phyloP scores from a whole-genome alignment of 1,139 yeast genomes.

The Hemisphaericaspora subhashii region DNA sequence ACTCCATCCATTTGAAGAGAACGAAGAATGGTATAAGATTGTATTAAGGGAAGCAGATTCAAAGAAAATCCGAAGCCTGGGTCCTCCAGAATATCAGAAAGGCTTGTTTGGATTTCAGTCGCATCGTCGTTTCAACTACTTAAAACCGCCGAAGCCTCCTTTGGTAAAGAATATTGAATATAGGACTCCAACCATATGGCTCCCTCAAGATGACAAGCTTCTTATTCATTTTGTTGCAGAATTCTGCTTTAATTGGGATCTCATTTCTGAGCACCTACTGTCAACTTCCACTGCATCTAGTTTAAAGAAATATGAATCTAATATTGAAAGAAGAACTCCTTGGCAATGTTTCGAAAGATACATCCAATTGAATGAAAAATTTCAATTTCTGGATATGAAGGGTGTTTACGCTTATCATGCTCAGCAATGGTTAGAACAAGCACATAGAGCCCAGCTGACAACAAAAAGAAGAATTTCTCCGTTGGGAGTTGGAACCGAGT shows the following conservation, averaged over 20 bases:
- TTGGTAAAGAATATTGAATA: conserved; percentile 72
- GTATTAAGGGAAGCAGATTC: conserved; percentile 48
- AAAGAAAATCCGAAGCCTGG: conserved; percentile 12
- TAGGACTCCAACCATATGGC: conserved; percentile 92
- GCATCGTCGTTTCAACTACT: conserved; percentile 58
- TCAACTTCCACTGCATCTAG: conserved; percentile 56
- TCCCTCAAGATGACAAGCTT: conserved; percentile 86
- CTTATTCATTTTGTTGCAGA: conserved; percentile 82
- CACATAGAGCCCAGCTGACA: conserved; percentile 83
- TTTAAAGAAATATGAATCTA: conserved; percentile 68
- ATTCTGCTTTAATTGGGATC: conserved; percentile 89
- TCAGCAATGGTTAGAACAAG: conserved; percentile 89
- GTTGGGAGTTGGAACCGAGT: conserved; percentile 85
- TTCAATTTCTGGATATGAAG: conserved; percentile 81
- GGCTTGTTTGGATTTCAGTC: conserved; percentile 60
- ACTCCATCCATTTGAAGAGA: conserved; percentile 61
- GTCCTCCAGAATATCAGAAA: conserved; percentile 49
- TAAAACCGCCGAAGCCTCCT: conserved; percentile 90
- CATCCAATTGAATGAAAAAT: conserved; percentile 86
- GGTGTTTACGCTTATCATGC: conserved; percentile 86
- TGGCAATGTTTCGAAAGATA: conserved; percentile 99
- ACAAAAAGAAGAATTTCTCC: conserved; percentile 89
- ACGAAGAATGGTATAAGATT: conserved; percentile 62
- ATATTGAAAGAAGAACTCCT: conserved; percentile 91
- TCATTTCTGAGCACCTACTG: conserved; percentile 76